These are phyloP conservation scores for Ceriops zippeliana DNA, from an alignment of 345 rosid species.

Conservation along the genomic window DNA sequence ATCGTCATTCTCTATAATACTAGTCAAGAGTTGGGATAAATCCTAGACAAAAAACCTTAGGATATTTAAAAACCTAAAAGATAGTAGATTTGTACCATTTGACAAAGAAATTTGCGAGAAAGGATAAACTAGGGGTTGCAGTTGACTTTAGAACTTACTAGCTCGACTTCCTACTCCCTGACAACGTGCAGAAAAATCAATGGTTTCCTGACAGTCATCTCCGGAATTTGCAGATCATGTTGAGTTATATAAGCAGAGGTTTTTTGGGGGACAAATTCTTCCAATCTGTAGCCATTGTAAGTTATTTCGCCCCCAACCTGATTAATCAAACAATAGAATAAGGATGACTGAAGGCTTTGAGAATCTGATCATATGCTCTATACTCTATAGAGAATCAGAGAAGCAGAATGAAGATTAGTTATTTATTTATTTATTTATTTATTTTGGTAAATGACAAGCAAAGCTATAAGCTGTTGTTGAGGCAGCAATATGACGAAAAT, in stretches of 20 bases:
- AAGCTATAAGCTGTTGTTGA: background rate
- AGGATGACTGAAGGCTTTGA: background rate
- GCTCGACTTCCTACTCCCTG: conserved; percentile 36
- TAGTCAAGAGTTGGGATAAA: background rate
- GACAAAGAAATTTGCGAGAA: background rate
- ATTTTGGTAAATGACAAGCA: background rate
- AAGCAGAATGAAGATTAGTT: background rate
- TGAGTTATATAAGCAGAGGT: conserved; percentile 38
- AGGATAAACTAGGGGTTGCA: too few relatives aligned
- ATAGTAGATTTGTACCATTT: background rate
- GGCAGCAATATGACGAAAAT: background rate
- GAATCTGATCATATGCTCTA: background rate
- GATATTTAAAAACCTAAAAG: too few relatives aligned
- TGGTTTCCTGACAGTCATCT: conserved; percentile 38
- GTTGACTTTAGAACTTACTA: conserved; percentile 18
- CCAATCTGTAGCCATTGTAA: conserved; percentile 31
- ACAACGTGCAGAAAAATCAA: conserved; percentile 37
- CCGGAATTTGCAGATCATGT: conserved; percentile 37
- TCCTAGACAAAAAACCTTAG: too few relatives aligned
- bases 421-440: background rate
- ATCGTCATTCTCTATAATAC: background rate
- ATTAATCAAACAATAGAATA: background rate
- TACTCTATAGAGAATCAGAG: background rate
- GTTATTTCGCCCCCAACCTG: conserved; percentile 36
- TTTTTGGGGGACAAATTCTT: conserved; percentile 41